phyloP scores from a whole-genome alignment of 1,139 yeast genomes.

The Yueomyces sp. region DNA sequence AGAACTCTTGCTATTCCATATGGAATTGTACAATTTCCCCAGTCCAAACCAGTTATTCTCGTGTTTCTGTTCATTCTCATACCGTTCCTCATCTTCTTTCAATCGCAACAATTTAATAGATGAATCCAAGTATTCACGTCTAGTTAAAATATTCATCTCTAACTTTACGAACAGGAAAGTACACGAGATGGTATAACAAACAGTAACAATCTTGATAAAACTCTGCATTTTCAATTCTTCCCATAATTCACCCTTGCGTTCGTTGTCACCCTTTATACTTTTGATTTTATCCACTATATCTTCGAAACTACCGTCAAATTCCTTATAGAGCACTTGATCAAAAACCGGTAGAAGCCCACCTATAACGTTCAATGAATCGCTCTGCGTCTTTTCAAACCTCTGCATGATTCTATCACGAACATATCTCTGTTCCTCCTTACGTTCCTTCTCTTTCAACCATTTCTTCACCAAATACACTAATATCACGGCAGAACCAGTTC shows the following conservation, averaged over 20 bases:
- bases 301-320: constrained; percentile 13
- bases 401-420: constrained; percentile 66
- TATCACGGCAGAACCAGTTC: constrained; percentile 18
- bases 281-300: constrained; percentile 12
- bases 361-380: constrained; percentile 78
- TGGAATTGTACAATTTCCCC: too few relatives aligned
- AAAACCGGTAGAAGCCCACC: constrained; percentile 74
- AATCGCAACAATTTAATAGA: constrained; percentile 37
- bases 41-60: not conserved
- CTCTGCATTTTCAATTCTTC: constrained; percentile 65
- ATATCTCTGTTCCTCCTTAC: constrained; percentile 60
- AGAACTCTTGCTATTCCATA: not conserved
- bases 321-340: constrained; percentile 27
- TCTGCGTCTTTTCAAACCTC: constrained; percentile 82
- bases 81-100: constrained; percentile 23
- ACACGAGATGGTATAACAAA: constrained; percentile 57
- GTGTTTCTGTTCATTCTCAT: constrained; percentile 9
- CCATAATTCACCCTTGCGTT: constrained; percentile 74
- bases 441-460: constrained; percentile 26
- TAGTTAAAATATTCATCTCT: constrained; percentile 78
- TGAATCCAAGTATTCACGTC: constrained; percentile 71
- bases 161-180: constrained; percentile 66
- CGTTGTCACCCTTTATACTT: not conserved
- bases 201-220: constrained; percentile 59
- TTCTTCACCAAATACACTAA: constrained; percentile 12